A percentile compares a stretch with the other conserved stretches of the same genome.
Conservation (phyloP, 805 yeast genomes). For the Vanderwaltozyma verrucispora region DNA sequence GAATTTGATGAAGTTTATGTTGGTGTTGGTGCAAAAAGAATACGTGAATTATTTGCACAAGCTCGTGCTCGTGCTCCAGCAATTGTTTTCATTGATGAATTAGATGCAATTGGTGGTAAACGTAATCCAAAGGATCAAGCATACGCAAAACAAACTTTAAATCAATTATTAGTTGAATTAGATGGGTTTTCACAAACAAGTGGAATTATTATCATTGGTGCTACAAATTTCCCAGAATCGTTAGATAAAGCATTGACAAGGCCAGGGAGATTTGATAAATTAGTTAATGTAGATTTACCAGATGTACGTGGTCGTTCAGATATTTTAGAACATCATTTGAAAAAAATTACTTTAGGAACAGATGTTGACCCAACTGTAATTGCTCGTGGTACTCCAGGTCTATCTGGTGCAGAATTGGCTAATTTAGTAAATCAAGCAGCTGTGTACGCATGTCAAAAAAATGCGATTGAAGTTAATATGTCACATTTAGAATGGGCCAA, state of each 20-base stretch:
- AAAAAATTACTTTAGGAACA: conserved; percentile 74
- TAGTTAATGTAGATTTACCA: conserved; percentile 89
- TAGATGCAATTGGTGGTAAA: conserved; percentile 98
- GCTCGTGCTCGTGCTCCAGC: conserved; percentile 96
- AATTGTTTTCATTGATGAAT: conserved; percentile 91
- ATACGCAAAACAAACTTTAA: conserved; percentile 92
- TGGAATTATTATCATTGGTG: conserved; percentile 94
- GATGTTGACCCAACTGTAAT: conserved; percentile 81
- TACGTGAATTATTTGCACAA: conserved; percentile 84
- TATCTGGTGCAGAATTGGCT: conserved; percentile 96
- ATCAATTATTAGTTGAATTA: conserved; percentile 88
- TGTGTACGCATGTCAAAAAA: conserved; percentile 85
- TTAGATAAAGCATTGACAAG: conserved; percentile 94
- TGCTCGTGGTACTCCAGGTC: conserved; percentile 97
- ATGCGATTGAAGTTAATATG: conserved; percentile 86
- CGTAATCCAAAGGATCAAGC: conserved; percentile 98
- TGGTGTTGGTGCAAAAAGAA: conserved; percentile 98
- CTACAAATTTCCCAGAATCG: conserved; percentile 96
- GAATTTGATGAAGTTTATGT: conserved; percentile 97
- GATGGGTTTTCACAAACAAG: conserved; percentile 91
- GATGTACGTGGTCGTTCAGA: conserved; percentile 97
- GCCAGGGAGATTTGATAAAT: conserved; percentile 97
- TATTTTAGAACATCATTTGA: conserved; percentile 83
- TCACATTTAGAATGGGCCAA: conserved; percentile 97
- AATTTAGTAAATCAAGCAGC: conserved; percentile 98